A percentile compares a stretch with the other conserved stretches of the same genome.
Evolutionary conservation across 2,329 filamentous ascomycete species (phyloP).

Genomic region (Hymenotorrendiella dingleyae): DNA sequence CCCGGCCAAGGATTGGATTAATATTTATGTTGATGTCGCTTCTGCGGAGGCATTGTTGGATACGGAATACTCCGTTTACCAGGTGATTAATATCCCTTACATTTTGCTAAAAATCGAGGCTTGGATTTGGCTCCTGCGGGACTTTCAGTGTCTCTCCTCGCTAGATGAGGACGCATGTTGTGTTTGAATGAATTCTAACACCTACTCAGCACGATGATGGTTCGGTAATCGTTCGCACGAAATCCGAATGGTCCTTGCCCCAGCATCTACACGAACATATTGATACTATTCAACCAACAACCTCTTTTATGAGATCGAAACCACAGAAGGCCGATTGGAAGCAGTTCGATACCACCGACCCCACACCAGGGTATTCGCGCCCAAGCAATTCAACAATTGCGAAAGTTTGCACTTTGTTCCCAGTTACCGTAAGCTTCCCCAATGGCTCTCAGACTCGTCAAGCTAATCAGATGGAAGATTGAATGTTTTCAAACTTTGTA

Average conservation of each 20-base stretch:
- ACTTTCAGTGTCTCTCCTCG: too few species aligned
- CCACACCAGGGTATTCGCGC: slow-evolving; percentile 27
- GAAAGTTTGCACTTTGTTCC: slow-evolving; percentile 57
- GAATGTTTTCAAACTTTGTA: slow-evolving; percentile 14
- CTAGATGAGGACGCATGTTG: too few species aligned
- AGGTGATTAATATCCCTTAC: too few species aligned
- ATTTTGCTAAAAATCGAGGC: too few species aligned
- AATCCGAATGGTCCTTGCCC: slow-evolving; percentile 51
- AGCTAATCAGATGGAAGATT: too few species aligned
- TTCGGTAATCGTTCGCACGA: slow-evolving; percentile 42
- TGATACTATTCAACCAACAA: slow-evolving; percentile 55
- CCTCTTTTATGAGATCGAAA: slow-evolving; percentile 46
- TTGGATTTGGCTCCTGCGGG: too few species aligned
- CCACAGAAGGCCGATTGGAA: slow-evolving; percentile 10
- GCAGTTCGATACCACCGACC: slow-evolving; percentile 21
- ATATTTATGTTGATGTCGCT: slow-evolving; percentile 44
- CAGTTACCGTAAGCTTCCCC: too few species aligned
- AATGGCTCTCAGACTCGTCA: too few species aligned
- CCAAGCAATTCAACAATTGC: slow-evolving; percentile 25
- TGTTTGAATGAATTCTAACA: too few species aligned
- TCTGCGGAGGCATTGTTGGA: slow-evolving; percentile 47
- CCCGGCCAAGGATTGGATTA: slow-evolving; percentile 52
- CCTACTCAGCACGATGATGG: slow-evolving; percentile 50
- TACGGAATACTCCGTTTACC: slow-evolving; percentile 46
- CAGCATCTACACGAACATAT: slow-evolving; percentile 51